Evolutionary conservation across 23 red algal genomes (phyloP).

Genomic region (Chondrus crispus): DNA sequence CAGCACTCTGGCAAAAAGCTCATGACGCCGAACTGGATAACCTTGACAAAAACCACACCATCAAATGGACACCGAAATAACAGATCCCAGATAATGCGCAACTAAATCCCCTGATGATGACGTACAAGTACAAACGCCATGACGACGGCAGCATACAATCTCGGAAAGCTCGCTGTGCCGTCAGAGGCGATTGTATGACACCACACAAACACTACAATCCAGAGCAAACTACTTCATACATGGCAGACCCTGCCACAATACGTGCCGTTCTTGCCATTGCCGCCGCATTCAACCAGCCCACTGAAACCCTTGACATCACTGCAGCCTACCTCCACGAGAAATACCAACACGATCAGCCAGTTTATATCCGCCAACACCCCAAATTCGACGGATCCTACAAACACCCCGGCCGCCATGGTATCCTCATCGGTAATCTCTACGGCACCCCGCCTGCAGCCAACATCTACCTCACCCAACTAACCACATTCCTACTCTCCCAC

Average conservation of each 20-base stretch:
- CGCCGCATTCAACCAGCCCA: not conserved
- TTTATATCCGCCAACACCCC: not conserved
- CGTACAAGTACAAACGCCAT: constrained; percentile 4
- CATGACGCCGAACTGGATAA: constrained; percentile 11
- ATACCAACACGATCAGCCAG: not conserved
- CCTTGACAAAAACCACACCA: not conserved
- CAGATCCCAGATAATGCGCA: not conserved
- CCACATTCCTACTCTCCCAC: not conserved
- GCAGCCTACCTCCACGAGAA: not conserved
- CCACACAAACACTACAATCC: constrained; percentile 41
- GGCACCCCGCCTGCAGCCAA: not conserved
- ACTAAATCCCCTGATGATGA: constrained; percentile 1
- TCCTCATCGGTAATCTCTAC: not conserved
- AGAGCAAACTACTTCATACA: constrained; percentile 11
- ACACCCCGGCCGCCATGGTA: not conserved
- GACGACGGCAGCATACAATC: not conserved
- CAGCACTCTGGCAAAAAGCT: not conserved
- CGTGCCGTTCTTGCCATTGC: not conserved
- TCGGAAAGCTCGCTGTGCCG: constrained; percentile 15
- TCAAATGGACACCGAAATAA: no score
- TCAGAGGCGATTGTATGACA: constrained; percentile 43
- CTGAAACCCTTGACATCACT: constrained; percentile 13
- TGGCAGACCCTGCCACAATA: not conserved
- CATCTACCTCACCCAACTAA: not conserved
- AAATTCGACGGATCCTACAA: not conserved